Evolutionary conservation across 148 eudicot species (phyloP), one percentile per base, ranked within the genome.

Genomic region (Dianthus caryophyllus): DNA sequence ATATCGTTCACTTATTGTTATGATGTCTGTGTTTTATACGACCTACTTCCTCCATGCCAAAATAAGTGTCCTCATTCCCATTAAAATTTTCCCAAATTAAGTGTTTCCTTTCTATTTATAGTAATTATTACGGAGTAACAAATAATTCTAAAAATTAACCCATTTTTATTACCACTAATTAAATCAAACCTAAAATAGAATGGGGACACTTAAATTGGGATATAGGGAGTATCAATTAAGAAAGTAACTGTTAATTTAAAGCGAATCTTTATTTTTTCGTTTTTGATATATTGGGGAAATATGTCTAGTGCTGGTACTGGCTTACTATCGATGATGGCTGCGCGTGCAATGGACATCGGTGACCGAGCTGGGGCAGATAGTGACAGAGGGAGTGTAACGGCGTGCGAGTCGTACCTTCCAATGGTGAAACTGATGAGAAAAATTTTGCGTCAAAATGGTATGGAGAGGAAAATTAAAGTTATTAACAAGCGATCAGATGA

Each of bases 331-430:
- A 87, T 92, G 97, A 88, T 92, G 93, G 90, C 89, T 67, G 93
- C 90, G 39, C 86, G 89, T 48, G 90, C 97, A 47, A 83, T 91
- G 88, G 80, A 72, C 6, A 24, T 26, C 41, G 29, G 48, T 47
- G 79, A 83, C 36, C 75, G 61, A 38, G 58, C 77, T 47, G 50
- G 18, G 31, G 66, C 44, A 41, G 76, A 84, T 70, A 49, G 63
- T 78, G 66, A 69, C 15, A 68, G 82, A 66, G 88, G 87, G 15
- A 78, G 36, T 66, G 87, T 92, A 53, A 81, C 92, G n/a, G 90
- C 97, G 27, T 88, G 93, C 71, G 97, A 92, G 65, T 92, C 97
- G 7, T 92, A 87, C 81, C 93, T 92, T 79, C 97, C 97, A 1
- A 92, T 92, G 97, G 81, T 89, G 16, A 92, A 92, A 70, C 67